Evolutionary conservation across 768 basidiomycete genomes (phyloP).

Genomic region (Mycena albidolilacea): DNA sequence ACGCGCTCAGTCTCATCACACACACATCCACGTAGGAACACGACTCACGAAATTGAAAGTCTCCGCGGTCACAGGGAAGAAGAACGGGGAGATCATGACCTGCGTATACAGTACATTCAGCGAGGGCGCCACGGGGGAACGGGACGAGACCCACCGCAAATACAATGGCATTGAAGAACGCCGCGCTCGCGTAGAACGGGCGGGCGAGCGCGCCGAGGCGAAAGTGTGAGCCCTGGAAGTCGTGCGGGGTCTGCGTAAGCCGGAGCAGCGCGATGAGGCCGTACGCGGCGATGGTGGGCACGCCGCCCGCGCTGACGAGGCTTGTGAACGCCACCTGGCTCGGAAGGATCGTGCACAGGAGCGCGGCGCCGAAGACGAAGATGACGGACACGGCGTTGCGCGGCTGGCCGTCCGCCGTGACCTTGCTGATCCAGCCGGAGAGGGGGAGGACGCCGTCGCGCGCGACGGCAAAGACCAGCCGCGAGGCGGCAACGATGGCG

Average conservation of each 20-base stretch:
- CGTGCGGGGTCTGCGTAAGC: constrained; percentile 81
- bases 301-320: constrained; percentile 86
- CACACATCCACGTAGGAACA: not conserved
- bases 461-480: constrained; percentile 93
- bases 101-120: constrained; percentile 42
- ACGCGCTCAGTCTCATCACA: constrained; percentile 5
- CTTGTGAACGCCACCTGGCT: constrained; percentile 95
- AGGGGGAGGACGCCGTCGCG: constrained; percentile 92
- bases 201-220: constrained; percentile 75
- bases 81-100: constrained; percentile 91
- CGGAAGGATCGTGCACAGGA: constrained; percentile 90
- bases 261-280: constrained; percentile 85
- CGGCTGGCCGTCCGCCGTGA: constrained; percentile 81
- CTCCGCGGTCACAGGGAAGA: constrained; percentile 82
- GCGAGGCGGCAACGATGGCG: constrained; percentile 90
- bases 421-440: constrained; percentile 85
- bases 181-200: constrained; percentile 78
- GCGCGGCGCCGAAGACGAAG: constrained; percentile 77
- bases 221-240: constrained; percentile 83
- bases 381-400: constrained; percentile 92
- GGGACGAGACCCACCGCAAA: constrained; percentile 71
- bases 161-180: constrained; percentile 80
- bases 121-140: not conserved
- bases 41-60: constrained; percentile 88
- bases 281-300: constrained; percentile 92